These are phyloP conservation scores for Drechslerella dactyloides DNA, from an alignment of 2,329 filamentous ascomycete genomes.

Conservation along the genomic window DNA sequence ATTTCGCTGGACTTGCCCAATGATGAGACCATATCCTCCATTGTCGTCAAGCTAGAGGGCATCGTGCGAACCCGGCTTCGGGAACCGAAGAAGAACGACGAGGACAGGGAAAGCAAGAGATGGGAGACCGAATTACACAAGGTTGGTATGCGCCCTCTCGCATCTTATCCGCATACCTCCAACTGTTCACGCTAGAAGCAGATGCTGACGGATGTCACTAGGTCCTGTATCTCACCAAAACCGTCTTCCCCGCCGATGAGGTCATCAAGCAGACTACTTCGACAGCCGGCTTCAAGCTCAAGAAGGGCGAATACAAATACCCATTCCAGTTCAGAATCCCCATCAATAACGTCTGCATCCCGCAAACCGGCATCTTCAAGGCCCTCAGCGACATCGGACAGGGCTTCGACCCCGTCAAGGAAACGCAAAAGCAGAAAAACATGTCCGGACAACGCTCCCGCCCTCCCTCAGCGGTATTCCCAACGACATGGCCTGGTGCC, in stretches of 20 bases:
- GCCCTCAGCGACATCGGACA: constrained; percentile 59
- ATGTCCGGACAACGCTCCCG: constrained; percentile 85
- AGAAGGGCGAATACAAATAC: constrained; percentile 75
- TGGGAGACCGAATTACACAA: constrained; percentile 63
- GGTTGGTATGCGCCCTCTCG: constrained; percentile 54
- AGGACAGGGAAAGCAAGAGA: constrained; percentile 58
- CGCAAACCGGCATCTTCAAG: constrained; percentile 48
- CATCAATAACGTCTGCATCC: constrained; percentile 56
- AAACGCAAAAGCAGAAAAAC: constrained; percentile 60
- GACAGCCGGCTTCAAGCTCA: constrained; percentile 65
- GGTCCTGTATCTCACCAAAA: constrained; percentile 75
- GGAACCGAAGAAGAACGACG: constrained; percentile 56
- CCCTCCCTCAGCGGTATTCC: constrained; percentile 87
- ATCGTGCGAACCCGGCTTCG: constrained; percentile 72
- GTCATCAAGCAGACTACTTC: constrained; percentile 53
- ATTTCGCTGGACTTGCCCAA: constrained; percentile 60
- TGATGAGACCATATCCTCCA: constrained; percentile 61
- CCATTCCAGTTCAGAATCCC: constrained; percentile 78
- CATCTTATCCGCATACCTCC: constrained; percentile 44
- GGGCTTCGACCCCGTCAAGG: constrained; percentile 60
- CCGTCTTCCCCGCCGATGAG: constrained; percentile 71
- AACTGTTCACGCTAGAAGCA: constrained; percentile 2
- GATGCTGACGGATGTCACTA: constrained; percentile 59
- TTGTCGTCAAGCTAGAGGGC: constrained; percentile 83
- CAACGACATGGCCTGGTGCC: constrained; percentile 75